Evolutionary conservation across 1,284 basidiomycete genomes (phyloP).

Genomic region (Apiotrichum siamense): DNA sequence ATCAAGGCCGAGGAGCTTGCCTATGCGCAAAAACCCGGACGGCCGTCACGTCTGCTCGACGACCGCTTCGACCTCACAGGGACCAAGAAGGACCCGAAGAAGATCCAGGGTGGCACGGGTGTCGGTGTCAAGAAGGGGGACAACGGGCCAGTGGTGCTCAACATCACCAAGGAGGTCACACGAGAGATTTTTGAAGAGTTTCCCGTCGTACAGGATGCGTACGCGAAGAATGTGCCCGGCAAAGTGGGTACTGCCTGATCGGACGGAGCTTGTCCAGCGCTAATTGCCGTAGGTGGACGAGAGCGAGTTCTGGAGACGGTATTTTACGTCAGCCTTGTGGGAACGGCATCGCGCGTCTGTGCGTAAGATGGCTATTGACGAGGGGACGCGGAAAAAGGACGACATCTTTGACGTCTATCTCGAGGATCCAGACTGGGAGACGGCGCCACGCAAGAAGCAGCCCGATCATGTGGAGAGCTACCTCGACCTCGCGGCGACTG

Average conservation of each 20-base stretch:
- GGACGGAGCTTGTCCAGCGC: no score
- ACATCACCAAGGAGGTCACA: constrained; percentile 85
- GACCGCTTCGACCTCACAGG: constrained; percentile 66
- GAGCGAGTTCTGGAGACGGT: constrained; percentile 90
- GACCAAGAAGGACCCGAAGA: constrained; percentile 26
- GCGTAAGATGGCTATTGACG: constrained; percentile 51
- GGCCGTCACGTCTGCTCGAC: constrained; percentile 79
- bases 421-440: constrained; percentile 85
- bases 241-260: no score
- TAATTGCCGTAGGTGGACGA: constrained; percentile 65
- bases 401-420: constrained; percentile 93
- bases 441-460: constrained; percentile 69
- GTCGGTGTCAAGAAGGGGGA: constrained; percentile 53
- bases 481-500: constrained; percentile 79
- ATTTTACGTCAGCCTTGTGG: constrained; percentile 92
- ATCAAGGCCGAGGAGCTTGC: constrained; percentile 62
- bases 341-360: constrained; percentile 90
- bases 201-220: constrained; percentile 86
- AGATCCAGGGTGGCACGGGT: constrained; percentile 37
- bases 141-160: constrained; percentile 49
- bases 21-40: constrained; percentile 64
- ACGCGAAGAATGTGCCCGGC: constrained; percentile 80
- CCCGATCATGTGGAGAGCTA: constrained; percentile 68
- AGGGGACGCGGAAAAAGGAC: constrained; percentile 83
- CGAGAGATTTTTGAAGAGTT: constrained; percentile 97